Evolutionary conservation across 306 rosid genomes (phyloP), one percentile per base, ranked within the genome.

Genomic region (Prunus padus): DNA sequence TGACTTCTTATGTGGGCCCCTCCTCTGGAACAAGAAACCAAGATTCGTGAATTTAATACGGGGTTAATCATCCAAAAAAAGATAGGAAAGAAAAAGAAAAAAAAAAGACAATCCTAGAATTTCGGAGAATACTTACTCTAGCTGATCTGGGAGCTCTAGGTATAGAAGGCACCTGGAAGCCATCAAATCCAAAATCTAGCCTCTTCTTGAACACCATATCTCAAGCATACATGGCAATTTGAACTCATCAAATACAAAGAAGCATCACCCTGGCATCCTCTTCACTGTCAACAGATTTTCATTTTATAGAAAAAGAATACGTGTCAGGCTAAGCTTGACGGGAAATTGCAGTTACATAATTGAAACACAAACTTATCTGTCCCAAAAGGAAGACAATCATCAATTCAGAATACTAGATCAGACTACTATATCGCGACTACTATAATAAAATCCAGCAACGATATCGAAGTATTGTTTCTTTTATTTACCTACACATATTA

Each of bases 191-290:
- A 84, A 85, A 56, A 70, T 87, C 86, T 31, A 81, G 72, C 82
- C 82, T 90, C 76, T 84, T 92, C 93, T 91, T 89, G 86, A 78
- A 84, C 94, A 90, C 94, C 98, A 94, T 94, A 84, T 83, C 84
- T 82, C 28, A 86, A 74, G 89, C 90, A 86, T 77, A 55, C 84
- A 84, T 86, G 82, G 73, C 71, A 69, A 33, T 61, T 66, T 20
- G 77, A 68, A 66, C 72, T 82, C 89, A 84, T 87, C 83, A 86
- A 91, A 81, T 79, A 60, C 63, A 65, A 51, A 76, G 80, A 85
- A 78, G 68, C 77, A 79, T 78, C 77, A 77, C 20, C 37, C 60
- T 59, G 75, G 22, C 67, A 83, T 75, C 81, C 79, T 76, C 37
- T 45, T 75, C 82, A 73, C 92, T 91, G 96, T 69, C 69, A 83